phyloP scores from a whole-genome alignment of 148 eudicot genomes.

The Silene uniflora region DNA sequence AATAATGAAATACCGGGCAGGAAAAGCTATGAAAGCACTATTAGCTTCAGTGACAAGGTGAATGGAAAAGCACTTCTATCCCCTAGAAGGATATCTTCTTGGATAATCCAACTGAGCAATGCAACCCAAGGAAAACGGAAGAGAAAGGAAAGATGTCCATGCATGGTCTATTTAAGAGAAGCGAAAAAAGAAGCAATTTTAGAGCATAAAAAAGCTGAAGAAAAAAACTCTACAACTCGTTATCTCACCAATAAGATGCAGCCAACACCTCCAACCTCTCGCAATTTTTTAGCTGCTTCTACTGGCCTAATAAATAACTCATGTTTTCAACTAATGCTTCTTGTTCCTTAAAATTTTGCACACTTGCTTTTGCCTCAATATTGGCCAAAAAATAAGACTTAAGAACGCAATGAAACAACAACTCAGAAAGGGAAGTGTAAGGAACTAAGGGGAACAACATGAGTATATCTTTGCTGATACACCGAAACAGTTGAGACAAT shows the following conservation, averaged over 20 bases:
- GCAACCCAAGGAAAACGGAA: slow-evolving; percentile 24
- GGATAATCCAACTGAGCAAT: slow-evolving; percentile 39
- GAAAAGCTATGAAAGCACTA: slow-evolving; percentile 44
- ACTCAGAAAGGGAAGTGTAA: no score
- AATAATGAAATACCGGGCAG: slow-evolving; percentile 37
- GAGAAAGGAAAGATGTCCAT: slow-evolving; percentile 35
- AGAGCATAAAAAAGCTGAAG: slow-evolving; percentile 17
- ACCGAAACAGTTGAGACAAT: not conserved
- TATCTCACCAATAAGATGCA: slow-evolving; percentile 30
- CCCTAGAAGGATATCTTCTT: slow-evolving; percentile 64
- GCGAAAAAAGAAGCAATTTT: slow-evolving; percentile 7
- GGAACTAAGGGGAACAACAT: no score
- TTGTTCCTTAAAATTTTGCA: no score
- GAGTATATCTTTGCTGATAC: no score
- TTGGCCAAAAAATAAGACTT: no score
- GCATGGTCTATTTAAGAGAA: slow-evolving; percentile 35
- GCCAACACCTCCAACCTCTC: slow-evolving; percentile 31
- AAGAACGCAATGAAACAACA: no score
- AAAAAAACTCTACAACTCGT: slow-evolving; percentile 21
- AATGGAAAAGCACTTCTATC: slow-evolving; percentile 33
- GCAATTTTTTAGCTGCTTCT: slow-evolving; percentile 23
- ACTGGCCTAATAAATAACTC: not conserved
- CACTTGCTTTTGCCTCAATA: no score
- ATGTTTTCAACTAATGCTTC: no score
- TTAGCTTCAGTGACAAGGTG: slow-evolving; percentile 32